phyloP scores from a whole-genome alignment of 140 eudicot genomes.

The Anethum foeniculum region DNA sequence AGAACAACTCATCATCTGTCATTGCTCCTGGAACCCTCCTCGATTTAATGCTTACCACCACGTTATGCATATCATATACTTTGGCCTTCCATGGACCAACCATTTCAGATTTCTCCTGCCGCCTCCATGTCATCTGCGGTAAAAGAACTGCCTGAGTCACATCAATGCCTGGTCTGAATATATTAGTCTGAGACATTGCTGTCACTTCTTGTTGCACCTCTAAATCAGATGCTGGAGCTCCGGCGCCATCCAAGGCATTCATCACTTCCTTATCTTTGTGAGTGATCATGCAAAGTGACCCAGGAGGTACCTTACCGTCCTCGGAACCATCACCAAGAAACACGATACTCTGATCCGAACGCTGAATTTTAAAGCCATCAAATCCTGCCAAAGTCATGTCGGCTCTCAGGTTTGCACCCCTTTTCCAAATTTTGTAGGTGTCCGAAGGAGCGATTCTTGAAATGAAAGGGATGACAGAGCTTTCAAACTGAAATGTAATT shows the following conservation, averaged over 20 bases:
- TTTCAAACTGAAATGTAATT: conserved; percentile 83
- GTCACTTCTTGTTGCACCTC: conserved; percentile 87
- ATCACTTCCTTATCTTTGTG: conserved; percentile 86
- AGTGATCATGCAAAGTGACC: conserved; percentile 78
- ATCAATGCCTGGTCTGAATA: conserved; percentile 90
- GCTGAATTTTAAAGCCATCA: conserved; percentile 86
- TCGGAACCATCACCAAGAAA: conserved; percentile 96
- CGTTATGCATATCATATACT: conserved; percentile 94
- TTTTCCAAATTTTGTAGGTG: conserved; percentile 90
- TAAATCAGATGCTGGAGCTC: conserved; percentile 73
- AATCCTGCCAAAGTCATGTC: conserved; percentile 98
- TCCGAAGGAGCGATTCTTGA: conserved; percentile 94
- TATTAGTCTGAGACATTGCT: conserved; percentile 86
- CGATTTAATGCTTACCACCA: conserved; percentile 80
- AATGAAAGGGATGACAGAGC: conserved; percentile 94
- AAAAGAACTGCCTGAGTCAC: conserved; percentile 91
- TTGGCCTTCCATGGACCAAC: conserved; percentile 88
- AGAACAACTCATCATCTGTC: conserved; percentile 83
- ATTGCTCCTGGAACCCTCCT: conserved; percentile 97
- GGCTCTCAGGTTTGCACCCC: conserved; percentile 87
- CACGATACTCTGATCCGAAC: conserved; percentile 80
- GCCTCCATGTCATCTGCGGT: conserved; percentile 85
- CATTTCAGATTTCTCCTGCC: conserved; percentile 76
- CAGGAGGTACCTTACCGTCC: conserved; percentile 74
- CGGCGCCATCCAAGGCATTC: conserved; percentile 98